Base-by-base conservation (phyloP, 768 basidiomycete species). In the Amanita inopinata region DNA sequence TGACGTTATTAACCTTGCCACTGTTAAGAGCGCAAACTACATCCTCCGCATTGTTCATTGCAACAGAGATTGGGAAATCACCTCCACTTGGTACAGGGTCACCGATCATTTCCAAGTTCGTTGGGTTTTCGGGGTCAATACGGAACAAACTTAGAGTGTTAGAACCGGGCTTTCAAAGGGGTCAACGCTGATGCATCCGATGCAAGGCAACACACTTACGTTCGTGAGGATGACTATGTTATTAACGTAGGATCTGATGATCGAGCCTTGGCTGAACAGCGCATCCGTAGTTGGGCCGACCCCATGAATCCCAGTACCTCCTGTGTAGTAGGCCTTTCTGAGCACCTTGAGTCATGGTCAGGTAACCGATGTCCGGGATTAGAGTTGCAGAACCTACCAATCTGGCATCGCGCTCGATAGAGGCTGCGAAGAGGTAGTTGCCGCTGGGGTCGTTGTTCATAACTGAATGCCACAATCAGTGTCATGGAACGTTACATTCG, bases 231-330 rank as follows among this genome's bases (percentile, higher is more conserved):
- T 63, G 18, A 69, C 53, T 14, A 62, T 53, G 9, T 31, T 31
- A n/a, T 56, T 56, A 7, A 40, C 49, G 5, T 53, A 48, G 9
- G 63, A 61, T 11, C 60, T 64, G 45, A 64, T 64, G 47, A 71
- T 51, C 7, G 63, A 52, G 20, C 62, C 66, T 53, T 70, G 69
- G 19, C 60, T 59, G 55, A 70, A 67, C 25, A 69, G 45, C n/a
- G 61, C 49, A 45, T 71, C 69, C 1, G 62, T 65, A 33, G 41
- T 48, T 14, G 48, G 46, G 69, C 65, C n/a, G 14, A 51, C 43
- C 12, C 63, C 65, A 49, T 67, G 67, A 35, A 53, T 51, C 23
- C 69, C 69, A n/a, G 47, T 33, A 20, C 66, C 66, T 33, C 58
- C 57, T 5, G 63, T n/a, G n/a, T n/a, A n/a, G n/a, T n/a, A n/a